A percentile compares a stretch with the other conserved stretches of the same genome.
phyloP scores from a whole-genome alignment of 371 early-diverging fungal genomes.

The Dichotomocladium elegans region DNA sequence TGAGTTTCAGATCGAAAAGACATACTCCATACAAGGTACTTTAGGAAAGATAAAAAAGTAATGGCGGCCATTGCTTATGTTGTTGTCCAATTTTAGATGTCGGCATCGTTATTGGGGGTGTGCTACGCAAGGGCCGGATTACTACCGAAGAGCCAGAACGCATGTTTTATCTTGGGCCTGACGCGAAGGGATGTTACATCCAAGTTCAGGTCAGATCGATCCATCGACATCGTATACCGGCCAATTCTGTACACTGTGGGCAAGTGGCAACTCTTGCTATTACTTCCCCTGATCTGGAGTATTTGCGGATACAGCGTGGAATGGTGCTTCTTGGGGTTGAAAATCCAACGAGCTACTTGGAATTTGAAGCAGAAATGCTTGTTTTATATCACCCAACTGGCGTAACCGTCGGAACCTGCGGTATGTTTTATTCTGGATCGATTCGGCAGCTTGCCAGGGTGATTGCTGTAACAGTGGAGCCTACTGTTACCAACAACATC shows the following conservation, averaged over 20 bases:
- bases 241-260: conserved; percentile 70
- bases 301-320: conserved; percentile 70
- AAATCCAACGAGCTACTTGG: conserved; percentile 50
- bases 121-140: conserved; percentile 48
- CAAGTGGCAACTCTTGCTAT: conserved; percentile 85
- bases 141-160: conserved; percentile 18
- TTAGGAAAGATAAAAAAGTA: conserved; percentile 35
- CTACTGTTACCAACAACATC: conserved; percentile 1
- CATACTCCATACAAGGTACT: conserved; percentile 76
- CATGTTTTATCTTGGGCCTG: conserved; percentile 52
- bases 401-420: conserved; percentile 68
- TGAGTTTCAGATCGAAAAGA: conserved; percentile 85
- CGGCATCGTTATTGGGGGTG: conserved; percentile 54
- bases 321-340: conserved; percentile 76
- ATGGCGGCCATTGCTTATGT: conserved; percentile 14
- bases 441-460: conserved; percentile 81
- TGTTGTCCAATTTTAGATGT: too few relatives aligned
- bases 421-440: conserved; percentile 88
- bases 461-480: conserved; percentile 11
- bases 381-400: conserved; percentile 78
- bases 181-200: conserved; percentile 47
- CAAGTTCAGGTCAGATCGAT: conserved; percentile 70
- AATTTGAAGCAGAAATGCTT: conserved; percentile 86
- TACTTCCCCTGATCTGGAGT: conserved; percentile 34
- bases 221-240: conserved; percentile 81